Conservation (phyloP, 139 green algal genomes). For the Chlamydomonas urium region DNA sequence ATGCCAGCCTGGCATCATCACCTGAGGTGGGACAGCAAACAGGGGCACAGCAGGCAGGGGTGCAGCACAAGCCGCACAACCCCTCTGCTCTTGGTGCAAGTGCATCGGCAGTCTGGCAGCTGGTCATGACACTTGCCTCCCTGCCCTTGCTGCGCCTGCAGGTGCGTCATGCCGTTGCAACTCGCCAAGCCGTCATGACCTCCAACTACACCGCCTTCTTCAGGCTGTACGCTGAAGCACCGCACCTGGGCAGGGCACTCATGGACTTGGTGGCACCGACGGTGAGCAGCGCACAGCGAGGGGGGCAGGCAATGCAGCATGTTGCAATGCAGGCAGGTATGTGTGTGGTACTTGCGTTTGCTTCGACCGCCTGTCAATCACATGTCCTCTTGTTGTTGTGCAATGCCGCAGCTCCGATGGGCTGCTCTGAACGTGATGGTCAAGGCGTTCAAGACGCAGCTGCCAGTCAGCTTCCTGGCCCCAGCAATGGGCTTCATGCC, state of each 20-base stretch:
- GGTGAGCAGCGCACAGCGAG: neutral
- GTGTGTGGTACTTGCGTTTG: too few species aligned
- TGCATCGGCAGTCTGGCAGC: too few species aligned
- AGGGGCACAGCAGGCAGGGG: too few species aligned
- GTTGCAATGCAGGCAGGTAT: too few species aligned
- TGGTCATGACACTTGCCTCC: too few species aligned
- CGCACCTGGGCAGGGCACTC: constrained; percentile 62
- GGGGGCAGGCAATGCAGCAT: too few species aligned
- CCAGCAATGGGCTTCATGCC: constrained; percentile 55
- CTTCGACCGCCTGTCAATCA: too few species aligned
- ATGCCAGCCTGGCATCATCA: neutral
- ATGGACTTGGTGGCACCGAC: constrained; percentile 59
- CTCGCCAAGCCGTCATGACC: constrained; percentile 25
- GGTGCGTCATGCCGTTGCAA: neutral
- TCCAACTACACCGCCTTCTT: constrained; percentile 60
- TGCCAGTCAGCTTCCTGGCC: constrained; percentile 54
- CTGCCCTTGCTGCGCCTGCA: too few species aligned
- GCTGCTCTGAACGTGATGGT: constrained; percentile 46
- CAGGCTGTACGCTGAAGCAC: constrained; percentile 58
- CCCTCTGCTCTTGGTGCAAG: too few species aligned
- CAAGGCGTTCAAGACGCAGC: constrained; percentile 48
- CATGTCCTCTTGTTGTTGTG: too few species aligned
- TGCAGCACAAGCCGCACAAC: too few species aligned
- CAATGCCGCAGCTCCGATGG: constrained; percentile 48
- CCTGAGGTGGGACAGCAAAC: neutral